These are phyloP conservation scores for Puccinia hordei DNA, from an alignment of 1,284 basidiomycete species.

Conservation along the genomic window DNA sequence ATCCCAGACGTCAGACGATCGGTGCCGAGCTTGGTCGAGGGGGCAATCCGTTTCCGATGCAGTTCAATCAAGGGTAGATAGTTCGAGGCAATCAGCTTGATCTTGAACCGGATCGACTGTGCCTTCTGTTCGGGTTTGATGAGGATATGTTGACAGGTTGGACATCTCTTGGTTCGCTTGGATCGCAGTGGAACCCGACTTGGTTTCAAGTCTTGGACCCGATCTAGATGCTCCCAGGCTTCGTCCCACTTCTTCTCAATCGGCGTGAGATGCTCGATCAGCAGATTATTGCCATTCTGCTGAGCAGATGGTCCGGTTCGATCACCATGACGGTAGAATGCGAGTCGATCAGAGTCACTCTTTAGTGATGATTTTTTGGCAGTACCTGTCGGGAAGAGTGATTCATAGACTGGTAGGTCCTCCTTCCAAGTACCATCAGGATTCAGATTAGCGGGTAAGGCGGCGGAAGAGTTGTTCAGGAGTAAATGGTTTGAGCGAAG, in stretches of 20 bases:
- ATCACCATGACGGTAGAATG: constrained; percentile 35
- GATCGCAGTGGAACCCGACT: constrained; percentile 85
- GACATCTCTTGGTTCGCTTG: constrained; percentile 92
- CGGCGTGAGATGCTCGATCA: constrained; percentile 32
- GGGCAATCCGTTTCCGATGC: constrained; percentile 4
- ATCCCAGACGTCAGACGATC: constrained; percentile 59
- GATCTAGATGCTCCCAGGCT: constrained; percentile 36
- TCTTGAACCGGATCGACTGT: constrained; percentile 88
- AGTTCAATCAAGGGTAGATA: constrained; percentile 83
- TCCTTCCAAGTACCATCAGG: constrained; percentile 30
- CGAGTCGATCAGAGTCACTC: constrained; percentile 11
- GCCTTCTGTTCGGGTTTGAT: constrained; percentile 98
- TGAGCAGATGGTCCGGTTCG: not conserved
- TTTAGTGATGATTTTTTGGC: constrained; percentile 24
- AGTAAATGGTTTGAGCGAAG: constrained; percentile 33
- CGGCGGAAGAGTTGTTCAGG: not conserved
- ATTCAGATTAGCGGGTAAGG: constrained; percentile 24
- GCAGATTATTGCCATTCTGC: not conserved
- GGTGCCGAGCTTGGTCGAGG: constrained; percentile 58
- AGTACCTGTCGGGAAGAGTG: constrained; percentile 28
- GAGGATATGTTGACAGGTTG: constrained; percentile 88
- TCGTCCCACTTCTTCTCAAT: constrained; percentile 46
- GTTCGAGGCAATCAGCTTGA: constrained; percentile 90
- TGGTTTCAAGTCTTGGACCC: constrained; percentile 74
- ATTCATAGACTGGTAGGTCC: constrained; percentile 28